Evolutionary conservation across 73 alveolate species (phyloP).

Genomic region (Paramecium tetraurelia): DNA sequence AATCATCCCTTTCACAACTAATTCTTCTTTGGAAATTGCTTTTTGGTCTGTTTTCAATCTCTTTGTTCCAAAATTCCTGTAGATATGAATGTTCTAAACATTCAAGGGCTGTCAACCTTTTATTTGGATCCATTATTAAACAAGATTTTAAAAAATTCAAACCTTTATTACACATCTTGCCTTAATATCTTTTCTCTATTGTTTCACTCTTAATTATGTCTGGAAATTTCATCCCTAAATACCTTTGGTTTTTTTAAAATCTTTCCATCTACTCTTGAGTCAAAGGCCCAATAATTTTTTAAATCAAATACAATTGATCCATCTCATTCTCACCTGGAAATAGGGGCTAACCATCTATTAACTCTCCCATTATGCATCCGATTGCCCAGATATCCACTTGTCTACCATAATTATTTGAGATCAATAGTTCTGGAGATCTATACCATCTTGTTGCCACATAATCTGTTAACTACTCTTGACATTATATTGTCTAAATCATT

Average conservation of each 20-base stretch:
- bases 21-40: conserved; percentile 3
- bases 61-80: conserved; percentile 78
- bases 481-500: background rate
- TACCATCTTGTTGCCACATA: conserved; percentile 66
- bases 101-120: conserved; percentile 83
- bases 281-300: conserved; percentile 80
- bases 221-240: conserved; percentile 83
- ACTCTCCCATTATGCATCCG: conserved; percentile 97
- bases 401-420: conserved; percentile 68
- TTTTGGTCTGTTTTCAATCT: conserved; percentile 54
- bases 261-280: conserved; percentile 72
- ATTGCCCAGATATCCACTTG: conserved; percentile 94
- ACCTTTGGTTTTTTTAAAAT: conserved; percentile 79
- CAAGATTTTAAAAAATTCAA: conserved; percentile 76
- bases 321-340: conserved; percentile 91
- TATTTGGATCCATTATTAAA: conserved; percentile 86
- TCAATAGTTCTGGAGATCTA: conserved; percentile 57
- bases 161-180: conserved; percentile 62
- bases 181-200: conserved; percentile 85
- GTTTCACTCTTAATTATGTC: conserved; percentile 81
- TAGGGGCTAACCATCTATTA: conserved; percentile 89
- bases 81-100: conserved; percentile 90
- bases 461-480: conserved; percentile 49
- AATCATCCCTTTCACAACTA: conserved; percentile 37
- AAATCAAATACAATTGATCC: conserved; percentile 81